Base-by-base conservation (phyloP, 2,329 filamentous ascomycete species). In the Talaromyces sp. region DNA sequence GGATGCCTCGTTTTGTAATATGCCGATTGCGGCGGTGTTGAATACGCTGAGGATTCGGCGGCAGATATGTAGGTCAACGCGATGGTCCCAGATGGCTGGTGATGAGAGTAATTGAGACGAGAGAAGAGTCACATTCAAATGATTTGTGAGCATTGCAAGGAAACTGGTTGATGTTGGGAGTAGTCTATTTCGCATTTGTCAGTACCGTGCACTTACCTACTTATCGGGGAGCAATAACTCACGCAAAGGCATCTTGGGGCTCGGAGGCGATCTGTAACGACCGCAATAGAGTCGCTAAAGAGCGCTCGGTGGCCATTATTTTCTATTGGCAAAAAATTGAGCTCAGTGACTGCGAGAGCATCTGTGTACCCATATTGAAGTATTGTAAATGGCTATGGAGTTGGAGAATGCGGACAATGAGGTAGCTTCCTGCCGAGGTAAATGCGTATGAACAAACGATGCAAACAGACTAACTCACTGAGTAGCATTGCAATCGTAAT, bases 241-340 rank as follows among this genome's bases (percentile, higher is more conserved):
- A 87, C 87, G 83, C 81, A 65, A 83, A 82, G 39, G 85, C 86
- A 77, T 88, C 86, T 73, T 87, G 82, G 66, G 84, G 82, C 59
- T 83, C 81, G 2, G 85, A 82, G 56, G 84, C 83, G 7, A 82
- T 83, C 72, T 88, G 86, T 45, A 89, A 77, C 37, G 86, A 86
- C 67, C 86, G 81, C 69, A 89, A 74, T 22, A 88, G 79, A 47
- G 85, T 86, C 60, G 83, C 83, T 37, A 89, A 73, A 54, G 88
- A 84, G 70, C 85, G 82, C 76, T 88, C 86, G 67, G 84, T 85
- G 56, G 84, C 82, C 85, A 87, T 87, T 8, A 24, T 59, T 31
- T 2, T 33, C 1, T 7, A 16, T 14, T 31, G 8, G 7, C 14
- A 24, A 43, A n/a, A 8, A 14, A 7, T 33, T 59, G 31, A 22